These are phyloP conservation scores for Yamadazyma olivae DNA, from an alignment of 805 yeast genomes.

Conservation along the genomic window DNA sequence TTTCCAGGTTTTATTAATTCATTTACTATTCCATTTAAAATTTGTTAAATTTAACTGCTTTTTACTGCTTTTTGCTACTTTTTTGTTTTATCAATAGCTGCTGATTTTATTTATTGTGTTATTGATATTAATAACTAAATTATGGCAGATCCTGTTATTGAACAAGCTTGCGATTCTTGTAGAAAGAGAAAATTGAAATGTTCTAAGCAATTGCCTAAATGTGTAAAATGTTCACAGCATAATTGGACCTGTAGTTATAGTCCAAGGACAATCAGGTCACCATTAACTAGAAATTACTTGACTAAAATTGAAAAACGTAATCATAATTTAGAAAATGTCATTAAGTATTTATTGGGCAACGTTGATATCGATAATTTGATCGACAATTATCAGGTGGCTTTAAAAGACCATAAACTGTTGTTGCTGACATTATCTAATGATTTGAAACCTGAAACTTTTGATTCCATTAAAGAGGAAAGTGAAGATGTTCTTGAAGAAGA, in stretches of 20 bases:
- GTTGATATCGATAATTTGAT: slow-evolving; percentile 18
- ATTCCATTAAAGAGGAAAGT: not conserved
- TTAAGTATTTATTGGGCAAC: slow-evolving; percentile 31
- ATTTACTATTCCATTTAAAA: not conserved
- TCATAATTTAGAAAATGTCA: slow-evolving; percentile 24
- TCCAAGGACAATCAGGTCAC: slow-evolving; percentile 75
- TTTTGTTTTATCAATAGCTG: too few species aligned
- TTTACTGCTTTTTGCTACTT: too few species aligned
- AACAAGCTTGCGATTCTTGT: slow-evolving; percentile 80
- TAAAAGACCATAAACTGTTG: slow-evolving; percentile 8
- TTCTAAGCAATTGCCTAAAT: slow-evolving; percentile 73
- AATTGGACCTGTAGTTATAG: slow-evolving; percentile 75
- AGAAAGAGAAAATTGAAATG: slow-evolving; percentile 77
- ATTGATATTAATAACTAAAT: too few species aligned
- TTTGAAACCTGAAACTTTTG: not conserved
- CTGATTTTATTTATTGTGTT: too few species aligned
- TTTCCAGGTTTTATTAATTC: too few species aligned
- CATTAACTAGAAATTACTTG: slow-evolving; percentile 75
- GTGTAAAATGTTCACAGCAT: slow-evolving; percentile 71
- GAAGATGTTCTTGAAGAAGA: not conserved
- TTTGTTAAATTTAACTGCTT: too few species aligned
- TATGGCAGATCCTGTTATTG: slow-evolving; percentile 25
- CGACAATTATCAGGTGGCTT: slow-evolving; percentile 12
- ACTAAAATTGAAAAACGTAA: slow-evolving; percentile 65
- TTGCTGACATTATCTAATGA: not conserved